Evolutionary conservation across 2,329 filamentous ascomycete genomes (phyloP), one percentile per base, ranked within the genome.

Genomic region (Neonectria ditissima): DNA sequence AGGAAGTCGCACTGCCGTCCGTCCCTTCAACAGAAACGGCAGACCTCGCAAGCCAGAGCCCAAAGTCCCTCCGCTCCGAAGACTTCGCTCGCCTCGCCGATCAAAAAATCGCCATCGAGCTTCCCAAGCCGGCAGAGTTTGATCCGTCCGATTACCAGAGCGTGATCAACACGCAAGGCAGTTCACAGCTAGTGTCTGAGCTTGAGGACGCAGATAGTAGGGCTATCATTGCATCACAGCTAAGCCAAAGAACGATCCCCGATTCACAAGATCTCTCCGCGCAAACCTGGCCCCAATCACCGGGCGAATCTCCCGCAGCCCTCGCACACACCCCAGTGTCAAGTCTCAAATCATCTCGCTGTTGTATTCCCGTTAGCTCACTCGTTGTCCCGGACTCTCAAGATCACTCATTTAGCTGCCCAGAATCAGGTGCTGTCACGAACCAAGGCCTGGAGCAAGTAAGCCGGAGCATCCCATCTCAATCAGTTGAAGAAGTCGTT

Each of bases 211-310:
- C 76, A 51, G 79, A 79, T 64, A 71, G 73, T 22, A 73, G 74
- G 44, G 59, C 77, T 45, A 59, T 69, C 11, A 55, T 81, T 59
- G 65, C 74, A 18, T 71, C 74, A 5, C 68, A 74, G 26, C 61
- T 76, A 39, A 81, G 77, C 59, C 74, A 77, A 56, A 67, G 68
- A 26, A 82, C 79, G 4, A 80, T 84, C 24, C 80, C 80, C 0
- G 82, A 84, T 62, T 84, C 82, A 1, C 80, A 83, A 62, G 81
- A 80, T 34, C 66, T 64, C 10, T 75, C 75, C n/a, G 70, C 67
- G 11, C 70, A 69, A 55, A 65, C 67, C 13, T 71, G 66, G 60
- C 65, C 71, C 5, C 67, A 69, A 48, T 41, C 59, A 47, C 32
- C 59, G 28, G 11, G 39, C 16, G 62, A 50, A 56, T 48, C 58